A percentile compares a stretch with the other conserved stretches of the same genome.
phyloP scores from a whole-genome alignment of 2,329 filamentous ascomycete genomes.

The Phaeomoniella chlamydospora region DNA sequence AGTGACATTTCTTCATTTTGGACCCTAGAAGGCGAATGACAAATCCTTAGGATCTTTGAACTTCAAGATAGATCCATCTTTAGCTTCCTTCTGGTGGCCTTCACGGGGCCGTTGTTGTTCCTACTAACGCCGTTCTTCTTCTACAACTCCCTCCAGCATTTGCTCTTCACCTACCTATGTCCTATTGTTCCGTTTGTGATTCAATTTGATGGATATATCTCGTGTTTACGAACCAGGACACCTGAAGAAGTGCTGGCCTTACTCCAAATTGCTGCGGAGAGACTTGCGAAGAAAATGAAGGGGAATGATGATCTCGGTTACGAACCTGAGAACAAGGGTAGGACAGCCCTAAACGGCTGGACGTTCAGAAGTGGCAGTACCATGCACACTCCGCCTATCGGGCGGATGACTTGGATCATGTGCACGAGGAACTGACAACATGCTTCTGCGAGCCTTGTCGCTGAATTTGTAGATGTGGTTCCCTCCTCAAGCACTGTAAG shows the following conservation, averaged over 20 bases:
- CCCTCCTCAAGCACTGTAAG: no score
- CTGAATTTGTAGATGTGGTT: no score
- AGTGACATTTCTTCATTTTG: constrained; percentile 6
- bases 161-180: constrained; percentile 52
- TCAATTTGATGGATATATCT: constrained; percentile 55
- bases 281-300: not conserved
- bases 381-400: constrained; percentile 11
- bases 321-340: not conserved
- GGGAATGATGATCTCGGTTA: constrained; percentile 2
- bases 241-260: constrained; percentile 49
- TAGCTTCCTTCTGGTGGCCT: constrained; percentile 37
- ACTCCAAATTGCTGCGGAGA: constrained; percentile 23
- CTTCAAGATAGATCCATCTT: constrained; percentile 51
- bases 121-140: constrained; percentile 17
- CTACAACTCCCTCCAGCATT: constrained; percentile 35
- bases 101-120: constrained; percentile 24
- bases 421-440: constrained; percentile 4
- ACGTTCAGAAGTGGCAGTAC: constrained; percentile 11
- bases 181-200: constrained; percentile 55
- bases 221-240: constrained; percentile 51
- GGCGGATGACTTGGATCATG: constrained; percentile 12
- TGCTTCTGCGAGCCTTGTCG: no score
- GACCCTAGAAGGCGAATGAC: constrained; percentile 23
- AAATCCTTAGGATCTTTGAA: constrained; percentile 44
- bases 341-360: constrained; percentile 6